Base-by-base conservation (phyloP, 1,284 basidiomycete genomes). In the Coniferiporia weirii region DNA sequence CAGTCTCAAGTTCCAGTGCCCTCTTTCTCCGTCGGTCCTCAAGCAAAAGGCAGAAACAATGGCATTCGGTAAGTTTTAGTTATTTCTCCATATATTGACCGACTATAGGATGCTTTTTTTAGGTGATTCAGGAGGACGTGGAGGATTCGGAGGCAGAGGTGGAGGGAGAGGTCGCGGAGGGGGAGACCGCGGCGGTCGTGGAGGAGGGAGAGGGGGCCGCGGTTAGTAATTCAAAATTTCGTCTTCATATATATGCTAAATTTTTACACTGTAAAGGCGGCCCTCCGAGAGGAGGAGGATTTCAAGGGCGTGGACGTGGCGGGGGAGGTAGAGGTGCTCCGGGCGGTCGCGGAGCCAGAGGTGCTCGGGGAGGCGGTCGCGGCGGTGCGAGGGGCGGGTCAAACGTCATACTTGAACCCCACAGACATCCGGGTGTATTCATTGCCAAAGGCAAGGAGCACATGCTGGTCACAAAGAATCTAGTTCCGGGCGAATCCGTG, bases 391-490 rank as follows among this genome's bases (percentile, higher is more conserved):
- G 74, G 67, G 93, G 93, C 44, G 93, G 94, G 8, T 82, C 92
- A 49, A 92, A 88, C 62, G 89, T 92, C 60, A 85, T 97, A 65
- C 80, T 99, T 68, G 96, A 99, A 74, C 95, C 96, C 2, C 96
- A 99, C 80, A 84, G 90, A 71, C 96, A 99, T 75, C 75, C 86
- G 17, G 97, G 96, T 64, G 85, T 99, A 65, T 95, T 95, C 78
- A 89, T 95, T 67, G 93, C 93, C 60, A 94, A 94, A 75, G 91
- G 89, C 69, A 98, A 99, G 78, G 97, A 99, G 71, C 91, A 94
- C 69, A 84, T 99, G 73, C 80, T 99, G 64, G 96, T 99, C 73
- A 99, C 96, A 54, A 95, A 95, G 77, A 99, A 98, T 76, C 82
- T 99, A 66, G 94, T 92, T 52, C 96, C 97, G 10, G 97, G 96